Evolutionary conservation across 768 basidiomycete species (phyloP).

Genomic region (Amanita inopinata): DNA sequence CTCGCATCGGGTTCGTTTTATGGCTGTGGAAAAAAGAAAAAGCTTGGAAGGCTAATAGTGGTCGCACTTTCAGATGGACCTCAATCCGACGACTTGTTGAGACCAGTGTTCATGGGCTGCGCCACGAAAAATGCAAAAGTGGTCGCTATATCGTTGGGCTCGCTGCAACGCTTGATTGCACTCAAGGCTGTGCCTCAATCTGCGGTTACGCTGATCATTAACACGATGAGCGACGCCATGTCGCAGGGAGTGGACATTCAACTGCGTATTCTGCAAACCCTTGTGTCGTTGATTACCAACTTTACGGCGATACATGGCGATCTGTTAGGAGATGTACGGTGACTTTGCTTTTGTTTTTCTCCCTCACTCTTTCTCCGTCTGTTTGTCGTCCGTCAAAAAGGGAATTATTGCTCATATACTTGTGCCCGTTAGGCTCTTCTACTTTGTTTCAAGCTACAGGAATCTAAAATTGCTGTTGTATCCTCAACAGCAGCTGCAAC

Average conservation of each 20-base stretch:
- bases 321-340: slow-evolving; percentile 70
- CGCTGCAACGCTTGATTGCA: slow-evolving; percentile 82
- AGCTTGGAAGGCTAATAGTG: slow-evolving; percentile 5
- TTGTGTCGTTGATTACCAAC: slow-evolving; percentile 85
- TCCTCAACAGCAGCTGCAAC: slow-evolving; percentile 97
- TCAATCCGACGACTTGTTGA: slow-evolving; percentile 71
- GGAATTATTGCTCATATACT: too few relatives aligned
- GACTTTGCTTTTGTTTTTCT: background rate
- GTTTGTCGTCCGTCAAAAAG: background rate
- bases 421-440: slow-evolving; percentile 59
- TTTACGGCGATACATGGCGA: slow-evolving; percentile 75
- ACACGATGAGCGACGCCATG: slow-evolving; percentile 79
- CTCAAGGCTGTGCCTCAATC: slow-evolving; percentile 78
- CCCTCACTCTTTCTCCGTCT: background rate
- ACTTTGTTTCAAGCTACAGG: slow-evolving; percentile 93
- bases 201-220: slow-evolving; percentile 70
- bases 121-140: slow-evolving; percentile 91
- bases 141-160: slow-evolving; percentile 84
- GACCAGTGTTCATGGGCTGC: slow-evolving; percentile 90
- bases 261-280: slow-evolving; percentile 84
- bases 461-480: slow-evolving; percentile 91
- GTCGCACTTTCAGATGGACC: slow-evolving; percentile 45
- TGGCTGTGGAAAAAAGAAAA: too few relatives aligned
- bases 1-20: slow-evolving; percentile 60
- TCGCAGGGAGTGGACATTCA: slow-evolving; percentile 96